phyloP scores from a whole-genome alignment of 305 asterid species.

The Solanum hybrid region DNA sequence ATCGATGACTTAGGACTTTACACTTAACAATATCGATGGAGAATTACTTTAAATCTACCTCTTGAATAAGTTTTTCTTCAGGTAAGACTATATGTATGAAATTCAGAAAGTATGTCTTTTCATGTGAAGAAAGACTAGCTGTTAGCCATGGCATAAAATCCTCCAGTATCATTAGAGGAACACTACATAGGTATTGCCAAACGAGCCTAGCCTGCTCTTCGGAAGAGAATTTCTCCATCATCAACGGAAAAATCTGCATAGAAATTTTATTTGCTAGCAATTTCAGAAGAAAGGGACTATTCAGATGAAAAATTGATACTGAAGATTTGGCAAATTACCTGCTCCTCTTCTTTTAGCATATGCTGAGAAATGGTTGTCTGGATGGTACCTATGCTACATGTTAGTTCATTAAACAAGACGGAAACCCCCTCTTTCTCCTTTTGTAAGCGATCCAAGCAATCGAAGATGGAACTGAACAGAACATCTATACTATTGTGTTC shows the following conservation, averaged over 20 bases:
- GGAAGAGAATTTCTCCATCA: constrained; percentile 42
- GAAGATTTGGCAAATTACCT: constrained; percentile 32
- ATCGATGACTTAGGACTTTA: constrained; percentile 9
- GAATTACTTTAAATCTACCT: constrained; percentile 34
- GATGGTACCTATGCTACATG: constrained; percentile 47
- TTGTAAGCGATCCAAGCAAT: constrained; percentile 46
- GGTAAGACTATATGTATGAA: constrained; percentile 54
- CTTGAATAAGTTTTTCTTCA: constrained; percentile 57
- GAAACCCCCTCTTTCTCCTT: constrained; percentile 30
- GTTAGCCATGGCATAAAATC: constrained; percentile 72
- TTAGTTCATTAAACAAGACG: constrained; percentile 48
- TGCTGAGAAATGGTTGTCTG: constrained; percentile 60
- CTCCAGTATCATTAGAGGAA: constrained; percentile 62
- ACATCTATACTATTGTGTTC: constrained; percentile 61
- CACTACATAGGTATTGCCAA: constrained; percentile 75
- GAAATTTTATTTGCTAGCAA: not conserved
- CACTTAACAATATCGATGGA: not conserved
- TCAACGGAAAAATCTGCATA: constrained; percentile 70
- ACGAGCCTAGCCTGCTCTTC: constrained; percentile 71
- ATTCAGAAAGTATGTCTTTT: constrained; percentile 35
- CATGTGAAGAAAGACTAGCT: constrained; percentile 42
- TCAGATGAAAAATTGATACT: not conserved
- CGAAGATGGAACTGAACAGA: constrained; percentile 39
- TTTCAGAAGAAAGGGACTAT: not conserved
- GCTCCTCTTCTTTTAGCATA: constrained; percentile 84